A percentile compares a stretch with the other conserved stretches of the same genome.
These are phyloP conservation scores for Sarocladium oryzae DNA, from an alignment of 2,329 filamentous ascomycete genomes.

Conservation along the genomic window DNA sequence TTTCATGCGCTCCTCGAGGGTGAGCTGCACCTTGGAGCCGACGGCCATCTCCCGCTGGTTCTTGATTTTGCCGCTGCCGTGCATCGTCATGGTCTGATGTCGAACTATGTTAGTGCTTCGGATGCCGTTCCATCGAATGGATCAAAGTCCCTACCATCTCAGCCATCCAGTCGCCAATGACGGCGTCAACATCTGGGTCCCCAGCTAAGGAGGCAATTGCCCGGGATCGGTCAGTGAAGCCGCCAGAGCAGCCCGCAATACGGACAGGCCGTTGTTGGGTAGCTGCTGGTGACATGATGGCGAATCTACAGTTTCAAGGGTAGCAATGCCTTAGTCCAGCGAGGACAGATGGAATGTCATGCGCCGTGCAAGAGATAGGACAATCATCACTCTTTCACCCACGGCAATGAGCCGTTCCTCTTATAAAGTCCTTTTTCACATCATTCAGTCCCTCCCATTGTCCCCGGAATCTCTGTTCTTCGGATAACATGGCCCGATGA, in stretches of 20 bases:
- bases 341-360: no score
- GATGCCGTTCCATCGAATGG: not conserved
- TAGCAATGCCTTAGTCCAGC: not conserved
- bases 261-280: slow-evolving; percentile 11
- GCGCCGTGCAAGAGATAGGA: no score
- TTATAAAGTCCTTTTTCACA: no score
- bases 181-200: slow-evolving; percentile 12
- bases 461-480: no score
- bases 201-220: slow-evolving; percentile 11
- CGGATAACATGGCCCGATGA: slow-evolving; percentile 8
- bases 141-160: slow-evolving; percentile 4
- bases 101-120: not conserved
- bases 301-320: not conserved
- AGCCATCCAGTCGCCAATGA: slow-evolving; percentile 11
- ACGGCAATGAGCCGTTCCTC: not conserved
- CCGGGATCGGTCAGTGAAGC: slow-evolving; percentile 13
- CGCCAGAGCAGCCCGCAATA: slow-evolving; percentile 13
- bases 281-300: not conserved
- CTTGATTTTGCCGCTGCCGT: slow-evolving; percentile 3
- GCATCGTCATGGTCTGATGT: slow-evolving; percentile 10
- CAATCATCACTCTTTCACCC: not conserved
- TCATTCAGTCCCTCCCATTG: no score
- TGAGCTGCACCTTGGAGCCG: slow-evolving; percentile 9
- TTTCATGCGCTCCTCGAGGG: slow-evolving; percentile 11
- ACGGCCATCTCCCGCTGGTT: slow-evolving; percentile 5